Evolutionary conservation across 768 basidiomycete genomes (phyloP).

Genomic region (Fistulinella prunicolor): DNA sequence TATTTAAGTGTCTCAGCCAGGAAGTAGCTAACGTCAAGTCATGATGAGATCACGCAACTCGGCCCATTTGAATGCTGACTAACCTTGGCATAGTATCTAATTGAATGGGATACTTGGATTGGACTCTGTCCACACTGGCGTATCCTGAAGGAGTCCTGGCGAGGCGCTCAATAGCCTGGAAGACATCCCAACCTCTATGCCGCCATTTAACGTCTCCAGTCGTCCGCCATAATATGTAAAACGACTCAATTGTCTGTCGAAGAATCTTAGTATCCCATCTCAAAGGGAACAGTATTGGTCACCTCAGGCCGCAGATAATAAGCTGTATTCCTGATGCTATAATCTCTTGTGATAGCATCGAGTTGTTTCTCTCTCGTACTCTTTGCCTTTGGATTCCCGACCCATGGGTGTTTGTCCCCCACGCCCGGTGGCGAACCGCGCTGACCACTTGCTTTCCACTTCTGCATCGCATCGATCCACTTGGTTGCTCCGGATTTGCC

Average conservation of each 20-base stretch:
- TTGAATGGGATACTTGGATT: slow-evolving; percentile 34
- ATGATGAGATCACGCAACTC: too few relatives aligned
- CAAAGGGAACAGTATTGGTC: slow-evolving; percentile 53
- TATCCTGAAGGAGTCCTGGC: slow-evolving; percentile 61
- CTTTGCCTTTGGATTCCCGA: slow-evolving; percentile 24
- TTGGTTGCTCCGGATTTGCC: slow-evolving; percentile 11
- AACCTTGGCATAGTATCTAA: slow-evolving; percentile 71
- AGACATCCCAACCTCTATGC: slow-evolving; percentile 66
- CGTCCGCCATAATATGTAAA: slow-evolving; percentile 70
- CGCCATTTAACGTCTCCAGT: slow-evolving; percentile 74
- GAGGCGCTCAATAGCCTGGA: slow-evolving; percentile 59
- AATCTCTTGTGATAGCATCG: slow-evolving; percentile 46
- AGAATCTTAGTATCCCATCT: neutral
- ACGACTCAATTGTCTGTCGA: slow-evolving; percentile 63
- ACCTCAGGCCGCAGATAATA: slow-evolving; percentile 76
- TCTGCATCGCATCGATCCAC: slow-evolving; percentile 35
- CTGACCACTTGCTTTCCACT: slow-evolving; percentile 41
- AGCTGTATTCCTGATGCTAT: slow-evolving; percentile 39
- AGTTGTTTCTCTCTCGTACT: slow-evolving; percentile 18
- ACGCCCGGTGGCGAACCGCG: slow-evolving; percentile 53
- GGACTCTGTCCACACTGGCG: slow-evolving; percentile 49
- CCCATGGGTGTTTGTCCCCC: slow-evolving; percentile 31
- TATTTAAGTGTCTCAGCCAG: slow-evolving; percentile 68
- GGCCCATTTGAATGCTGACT: too few relatives aligned
- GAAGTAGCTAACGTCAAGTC: slow-evolving; percentile 50